These are phyloP conservation scores for Cunninghamia lanceolata DNA, from an alignment of 75 land plant species.

Conservation along the genomic window DNA sequence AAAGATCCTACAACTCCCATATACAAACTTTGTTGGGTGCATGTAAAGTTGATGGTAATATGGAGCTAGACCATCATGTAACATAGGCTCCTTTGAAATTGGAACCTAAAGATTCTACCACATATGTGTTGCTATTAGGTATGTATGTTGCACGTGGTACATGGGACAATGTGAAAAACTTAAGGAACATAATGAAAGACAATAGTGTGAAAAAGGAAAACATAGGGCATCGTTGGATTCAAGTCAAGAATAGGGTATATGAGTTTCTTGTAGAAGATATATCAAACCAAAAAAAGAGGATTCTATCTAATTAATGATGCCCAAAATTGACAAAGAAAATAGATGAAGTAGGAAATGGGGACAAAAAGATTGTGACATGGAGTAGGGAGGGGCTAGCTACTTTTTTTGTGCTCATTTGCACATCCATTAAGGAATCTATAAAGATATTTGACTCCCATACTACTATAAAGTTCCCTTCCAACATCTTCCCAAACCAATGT, in stretches of 20 bases:
- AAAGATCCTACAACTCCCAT: constrained; percentile 12
- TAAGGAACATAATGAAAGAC: constrained; percentile 12
- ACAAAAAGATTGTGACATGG: too few species aligned
- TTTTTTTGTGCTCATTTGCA: too few species aligned
- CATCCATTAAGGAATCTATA: too few species aligned
- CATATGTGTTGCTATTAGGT: constrained; percentile 14
- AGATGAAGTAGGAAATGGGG: too few species aligned
- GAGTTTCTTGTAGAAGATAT: constrained; percentile 5
- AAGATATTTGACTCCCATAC: too few species aligned
- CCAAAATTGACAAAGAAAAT: too few species aligned
- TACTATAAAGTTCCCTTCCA: too few species aligned
- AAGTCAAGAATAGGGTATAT: constrained; percentile 12
- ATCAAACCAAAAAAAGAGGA: constrained; percentile 4
- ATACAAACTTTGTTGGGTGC: constrained; percentile 23
- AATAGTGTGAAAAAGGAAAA: background rate
- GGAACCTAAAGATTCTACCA: constrained; percentile 13
- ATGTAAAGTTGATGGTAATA: constrained; percentile 11
- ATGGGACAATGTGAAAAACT: constrained; percentile 4
- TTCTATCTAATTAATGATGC: too few species aligned
- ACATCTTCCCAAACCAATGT: too few species aligned
- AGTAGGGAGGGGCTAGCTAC: too few species aligned
- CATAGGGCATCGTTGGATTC: constrained; percentile 11
- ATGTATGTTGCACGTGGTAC: constrained; percentile 13
- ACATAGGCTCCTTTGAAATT: constrained; percentile 16
- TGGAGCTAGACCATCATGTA: constrained; percentile 11